Base-by-base conservation (phyloP, 352 stramenopile species). In the Pythium phragmitis region DNA sequence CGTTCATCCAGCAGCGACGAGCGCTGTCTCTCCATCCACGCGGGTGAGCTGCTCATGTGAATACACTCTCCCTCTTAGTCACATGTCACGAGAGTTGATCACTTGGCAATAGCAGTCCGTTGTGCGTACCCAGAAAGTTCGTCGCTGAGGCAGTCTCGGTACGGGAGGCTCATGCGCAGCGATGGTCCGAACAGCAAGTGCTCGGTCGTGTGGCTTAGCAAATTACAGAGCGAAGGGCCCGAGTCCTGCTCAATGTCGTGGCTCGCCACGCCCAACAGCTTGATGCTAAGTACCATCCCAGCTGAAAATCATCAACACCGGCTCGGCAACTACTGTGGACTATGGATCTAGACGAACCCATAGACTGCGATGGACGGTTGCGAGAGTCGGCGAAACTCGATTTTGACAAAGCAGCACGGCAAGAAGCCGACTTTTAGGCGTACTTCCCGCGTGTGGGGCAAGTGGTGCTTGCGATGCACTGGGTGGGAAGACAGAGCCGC, bases 161-260 rank as follows among this genome's bases (percentile, higher is more conserved):
- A 54, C 19, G 70, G 70, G 7, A 77, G 49, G 41, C 70, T 77
- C 48, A 67, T 52, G 21, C 34, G 61, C 2, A 77, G 57, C 3
- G 70, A 77, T 11, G 66, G 58, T 1, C 70, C 70, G 50, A 70
- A 77, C 7, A 77, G 46, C 17, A 77, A 57, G 37, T 70, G 51
- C 57, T 90, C 83, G 2, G 83, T 87, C 13, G 76, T 84, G 52
- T 88, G 77, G 50, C 76, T 89, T 7, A 92, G 60, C 7, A 89
- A 48, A 12, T 76, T 90, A 60, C 72, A 82, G 14, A 92, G 63
- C 12, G 83, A 84, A 3, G 80, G 69, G 0, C 80, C 79, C 0
- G 72, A 84, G 39, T 85, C 70, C 11, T 77, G 63, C 46, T 90
- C 79, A 36, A 92, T 77, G 13, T 77, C 73, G 19, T 75, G 68